phyloP scores from a whole-genome alignment of 306 rosid genomes.

The Rosa lucieae region DNA sequence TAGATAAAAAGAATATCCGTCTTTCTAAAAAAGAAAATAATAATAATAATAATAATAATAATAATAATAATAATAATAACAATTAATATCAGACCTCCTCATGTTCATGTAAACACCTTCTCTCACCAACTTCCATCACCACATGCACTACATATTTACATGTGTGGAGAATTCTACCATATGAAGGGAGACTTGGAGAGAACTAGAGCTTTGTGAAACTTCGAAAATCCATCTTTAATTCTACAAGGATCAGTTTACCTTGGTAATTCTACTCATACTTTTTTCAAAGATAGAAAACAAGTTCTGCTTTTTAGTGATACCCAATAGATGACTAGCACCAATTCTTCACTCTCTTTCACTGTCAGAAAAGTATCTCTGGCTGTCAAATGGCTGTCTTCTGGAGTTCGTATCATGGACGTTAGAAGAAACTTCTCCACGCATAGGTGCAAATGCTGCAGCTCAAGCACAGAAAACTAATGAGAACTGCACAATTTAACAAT shows the following conservation, averaged over 20 bases:
- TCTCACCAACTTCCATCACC: neutral
- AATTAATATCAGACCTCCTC: neutral
- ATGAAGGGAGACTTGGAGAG: neutral
- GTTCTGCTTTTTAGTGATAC: neutral
- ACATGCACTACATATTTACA: neutral
- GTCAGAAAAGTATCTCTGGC: slow-evolving; percentile 60
- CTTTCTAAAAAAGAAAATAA: too few species aligned
- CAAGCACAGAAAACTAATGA: neutral
- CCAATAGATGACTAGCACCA: neutral
- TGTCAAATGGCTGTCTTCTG: slow-evolving; percentile 52
- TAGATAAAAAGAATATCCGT: too few species aligned
- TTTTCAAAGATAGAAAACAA: neutral
- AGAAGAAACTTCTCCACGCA: slow-evolving; percentile 46
- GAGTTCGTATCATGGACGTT: slow-evolving; percentile 33
- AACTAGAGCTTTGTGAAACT: neutral
- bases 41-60: too few species aligned
- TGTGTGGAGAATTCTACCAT: neutral
- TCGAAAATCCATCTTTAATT: neutral
- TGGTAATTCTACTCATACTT: neutral
- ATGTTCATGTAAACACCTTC: neutral
- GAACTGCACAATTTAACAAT: neutral
- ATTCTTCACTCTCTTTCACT: slow-evolving; percentile 37
- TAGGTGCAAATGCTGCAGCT: slow-evolving; percentile 89
- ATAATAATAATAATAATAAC: too few species aligned
- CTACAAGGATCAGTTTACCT: neutral